These are phyloP conservation scores for Immersiporthe knoxdaviesiana DNA, from an alignment of 2,329 filamentous ascomycete genomes.

Conservation along the genomic window DNA sequence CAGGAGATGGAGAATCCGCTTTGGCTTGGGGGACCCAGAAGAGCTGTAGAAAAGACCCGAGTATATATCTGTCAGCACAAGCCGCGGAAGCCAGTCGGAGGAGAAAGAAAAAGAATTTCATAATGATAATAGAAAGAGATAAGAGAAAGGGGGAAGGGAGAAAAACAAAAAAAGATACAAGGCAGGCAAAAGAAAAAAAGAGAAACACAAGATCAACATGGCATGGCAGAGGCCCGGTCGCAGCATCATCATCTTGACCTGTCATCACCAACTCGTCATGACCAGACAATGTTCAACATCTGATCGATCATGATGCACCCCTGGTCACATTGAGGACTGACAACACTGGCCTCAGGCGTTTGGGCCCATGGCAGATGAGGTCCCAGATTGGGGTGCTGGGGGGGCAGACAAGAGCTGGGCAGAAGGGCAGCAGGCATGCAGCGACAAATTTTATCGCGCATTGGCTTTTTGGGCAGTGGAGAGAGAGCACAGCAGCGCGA, in stretches of 20 bases:
- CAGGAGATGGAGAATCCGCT: conserved; percentile 13
- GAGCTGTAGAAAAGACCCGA: conserved; percentile 13
- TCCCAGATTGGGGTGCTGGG: not conserved
- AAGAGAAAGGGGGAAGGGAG: not conserved
- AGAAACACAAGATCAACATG: not conserved
- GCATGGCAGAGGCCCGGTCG: not conserved
- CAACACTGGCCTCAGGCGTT: not conserved
- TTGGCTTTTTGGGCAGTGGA: not conserved
- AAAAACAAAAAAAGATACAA: not conserved
- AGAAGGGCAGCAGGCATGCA: not conserved
- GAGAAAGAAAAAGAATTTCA: not conserved
- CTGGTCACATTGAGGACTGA: not conserved
- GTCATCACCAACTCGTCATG: not conserved
- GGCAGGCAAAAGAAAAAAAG: not conserved
- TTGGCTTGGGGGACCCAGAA: conserved; percentile 9
- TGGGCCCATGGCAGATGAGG: not conserved
- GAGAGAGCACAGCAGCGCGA: not conserved
- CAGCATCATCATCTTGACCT: not conserved
- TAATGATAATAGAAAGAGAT: not conserved
- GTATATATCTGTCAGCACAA: conserved; percentile 26
- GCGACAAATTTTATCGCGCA: conserved; percentile 20
- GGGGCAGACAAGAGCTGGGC: not conserved
- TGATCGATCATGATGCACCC: not conserved
- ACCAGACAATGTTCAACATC: not conserved
- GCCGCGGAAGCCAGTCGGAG: not conserved